Percentiles rank a stretch among this genome's conserved stretches.
Evolutionary conservation across 2,329 filamentous ascomycete species (phyloP).

Genomic region (Penicillium sp.): DNA sequence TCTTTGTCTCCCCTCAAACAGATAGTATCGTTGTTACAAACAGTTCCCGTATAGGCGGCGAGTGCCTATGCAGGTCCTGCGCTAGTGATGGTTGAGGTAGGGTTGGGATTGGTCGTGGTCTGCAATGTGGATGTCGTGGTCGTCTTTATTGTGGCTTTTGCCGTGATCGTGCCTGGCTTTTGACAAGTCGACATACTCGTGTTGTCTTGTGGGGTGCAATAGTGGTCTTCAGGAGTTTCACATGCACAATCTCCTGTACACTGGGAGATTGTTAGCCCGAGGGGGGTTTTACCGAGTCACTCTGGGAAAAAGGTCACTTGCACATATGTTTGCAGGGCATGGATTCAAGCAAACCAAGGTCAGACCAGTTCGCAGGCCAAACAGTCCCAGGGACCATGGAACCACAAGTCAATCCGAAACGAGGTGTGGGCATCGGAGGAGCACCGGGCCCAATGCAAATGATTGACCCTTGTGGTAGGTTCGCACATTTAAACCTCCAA

Average conservation of each 20-base stretch:
- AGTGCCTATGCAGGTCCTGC: constrained; percentile 5
- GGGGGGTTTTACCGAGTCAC: background rate
- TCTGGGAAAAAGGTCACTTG: constrained; percentile 3
- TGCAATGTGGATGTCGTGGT: background rate
- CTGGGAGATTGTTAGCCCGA: background rate
- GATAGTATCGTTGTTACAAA: constrained; percentile 8
- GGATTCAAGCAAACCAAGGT: constrained; percentile 20
- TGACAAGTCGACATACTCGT: constrained; percentile 11
- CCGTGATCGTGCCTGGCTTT: background rate
- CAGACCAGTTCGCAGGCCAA: constrained; percentile 32
- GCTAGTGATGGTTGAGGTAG: background rate
- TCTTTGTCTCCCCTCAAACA: constrained; percentile 7
- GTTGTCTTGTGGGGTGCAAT: background rate
- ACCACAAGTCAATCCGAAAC: constrained; percentile 48
- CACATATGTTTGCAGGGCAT: constrained; percentile 14
- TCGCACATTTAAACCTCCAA: constrained; percentile 48
- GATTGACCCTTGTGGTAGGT: constrained; percentile 29
- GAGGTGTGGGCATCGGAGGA: constrained; percentile 44
- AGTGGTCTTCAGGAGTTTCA: background rate
- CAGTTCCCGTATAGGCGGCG: constrained; percentile 5
- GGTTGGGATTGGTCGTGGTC: background rate
- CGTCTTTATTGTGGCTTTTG: background rate
- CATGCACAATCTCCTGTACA: background rate
- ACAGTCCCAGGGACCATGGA: constrained; percentile 47
- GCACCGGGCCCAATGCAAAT: constrained; percentile 47